These are phyloP conservation scores for Batrachochytrium dendrobatidis DNA, from an alignment of 371 early-diverging fungal species.

Conservation along the genomic window DNA sequence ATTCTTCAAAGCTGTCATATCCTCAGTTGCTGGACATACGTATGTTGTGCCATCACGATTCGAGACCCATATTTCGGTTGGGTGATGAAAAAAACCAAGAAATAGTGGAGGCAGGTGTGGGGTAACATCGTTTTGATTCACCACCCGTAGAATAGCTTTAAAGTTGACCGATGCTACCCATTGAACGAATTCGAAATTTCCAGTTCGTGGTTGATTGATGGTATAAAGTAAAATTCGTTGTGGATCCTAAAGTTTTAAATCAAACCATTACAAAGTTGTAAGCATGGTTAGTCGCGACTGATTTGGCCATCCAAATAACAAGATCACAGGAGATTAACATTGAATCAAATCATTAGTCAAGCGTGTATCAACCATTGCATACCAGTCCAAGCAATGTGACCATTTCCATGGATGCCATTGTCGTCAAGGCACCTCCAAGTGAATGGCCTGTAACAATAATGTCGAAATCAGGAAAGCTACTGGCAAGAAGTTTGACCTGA, in stretches of 20 bases:
- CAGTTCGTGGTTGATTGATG: constrained; percentile 22
- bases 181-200: constrained; percentile 16
- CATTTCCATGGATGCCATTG: constrained; percentile 19
- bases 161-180: constrained; percentile 19
- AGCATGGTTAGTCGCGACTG: too few relatives aligned
- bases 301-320: too few relatives aligned
- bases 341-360: too few relatives aligned
- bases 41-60: constrained; percentile 16
- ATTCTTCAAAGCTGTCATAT: too few relatives aligned
- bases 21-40: constrained; percentile 10
- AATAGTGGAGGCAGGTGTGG: constrained; percentile 27
- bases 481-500: neutral
- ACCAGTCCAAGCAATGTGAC: too few relatives aligned
- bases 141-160: constrained; percentile 12
- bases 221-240: constrained; percentile 15
- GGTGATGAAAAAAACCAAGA: constrained; percentile 17
- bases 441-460: constrained; percentile 21
- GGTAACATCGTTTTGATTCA: constrained; percentile 26
- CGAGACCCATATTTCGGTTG: constrained; percentile 21
- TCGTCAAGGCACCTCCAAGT: constrained; percentile 26
- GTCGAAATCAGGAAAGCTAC: constrained; percentile 3
- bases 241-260: constrained; percentile 1
- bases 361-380: too few relatives aligned
- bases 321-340: too few relatives aligned
- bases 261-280: too few relatives aligned